Percentiles rank a stretch among this genome's conserved stretches.
phyloP scores from a whole-genome alignment of 768 basidiomycete species.

The Hortiboletus flavorubellus region DNA sequence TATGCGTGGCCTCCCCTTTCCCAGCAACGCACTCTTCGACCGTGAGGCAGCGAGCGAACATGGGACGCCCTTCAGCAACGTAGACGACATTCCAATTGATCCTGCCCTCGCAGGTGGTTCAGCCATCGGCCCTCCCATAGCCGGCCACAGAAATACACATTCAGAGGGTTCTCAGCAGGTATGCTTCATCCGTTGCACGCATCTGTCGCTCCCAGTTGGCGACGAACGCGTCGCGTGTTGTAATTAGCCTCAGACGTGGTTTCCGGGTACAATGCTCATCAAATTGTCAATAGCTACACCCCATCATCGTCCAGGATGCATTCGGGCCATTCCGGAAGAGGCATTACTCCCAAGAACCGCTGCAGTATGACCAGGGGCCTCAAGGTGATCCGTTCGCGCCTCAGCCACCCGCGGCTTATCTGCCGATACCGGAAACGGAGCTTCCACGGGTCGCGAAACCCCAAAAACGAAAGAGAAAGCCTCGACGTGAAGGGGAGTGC shows the following conservation, averaged over 20 bases:
- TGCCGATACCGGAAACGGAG: constrained; percentile 45
- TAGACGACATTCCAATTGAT: constrained; percentile 77
- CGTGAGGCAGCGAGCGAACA: constrained; percentile 58
- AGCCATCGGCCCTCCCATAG: constrained; percentile 52
- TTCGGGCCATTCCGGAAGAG: constrained; percentile 12
- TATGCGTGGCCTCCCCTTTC: constrained; percentile 65
- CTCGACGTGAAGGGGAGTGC: constrained; percentile 62
- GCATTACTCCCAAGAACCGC: constrained; percentile 32
- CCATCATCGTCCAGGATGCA: constrained; percentile 31
- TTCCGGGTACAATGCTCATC: constrained; percentile 19
- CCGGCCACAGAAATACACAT: constrained; percentile 25
- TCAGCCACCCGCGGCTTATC: constrained; percentile 50
- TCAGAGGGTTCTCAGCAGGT: constrained; percentile 33
- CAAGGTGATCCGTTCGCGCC: constrained; percentile 84
- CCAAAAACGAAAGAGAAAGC: constrained; percentile 44
- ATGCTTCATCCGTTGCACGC: constrained; percentile 29
- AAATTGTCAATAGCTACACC: constrained; percentile 22
- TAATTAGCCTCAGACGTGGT: constrained; percentile 30
- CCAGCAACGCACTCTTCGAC: constrained; percentile 39
- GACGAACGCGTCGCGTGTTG: constrained; percentile 72
- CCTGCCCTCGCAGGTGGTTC: constrained; percentile 55
- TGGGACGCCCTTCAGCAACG: constrained; percentile 54
- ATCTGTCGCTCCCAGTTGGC: constrained; percentile 18
- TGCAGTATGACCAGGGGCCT: constrained; percentile 68
- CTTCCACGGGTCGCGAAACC: constrained; percentile 42